These are phyloP conservation scores for Rutstroemia sp. DNA, from an alignment of 2,329 filamentous ascomycete species.

Conservation along the genomic window DNA sequence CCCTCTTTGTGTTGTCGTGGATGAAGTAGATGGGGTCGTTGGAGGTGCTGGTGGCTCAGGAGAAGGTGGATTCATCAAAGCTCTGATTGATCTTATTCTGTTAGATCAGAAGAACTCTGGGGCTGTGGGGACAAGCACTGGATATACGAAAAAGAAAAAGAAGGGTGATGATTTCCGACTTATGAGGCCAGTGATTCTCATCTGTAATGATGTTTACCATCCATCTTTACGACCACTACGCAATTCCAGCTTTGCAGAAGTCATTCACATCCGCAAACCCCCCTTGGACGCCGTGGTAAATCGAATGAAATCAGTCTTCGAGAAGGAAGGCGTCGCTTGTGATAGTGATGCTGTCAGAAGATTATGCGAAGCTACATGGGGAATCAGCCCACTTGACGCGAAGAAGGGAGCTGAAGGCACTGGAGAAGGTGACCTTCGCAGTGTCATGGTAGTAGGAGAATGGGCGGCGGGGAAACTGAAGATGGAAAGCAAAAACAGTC, in stretches of 20 bases:
- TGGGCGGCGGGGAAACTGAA: constrained; percentile 73
- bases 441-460: constrained; percentile 79
- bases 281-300: constrained; percentile 77
- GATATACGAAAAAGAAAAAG: constrained; percentile 42
- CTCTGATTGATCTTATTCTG: constrained; percentile 81
- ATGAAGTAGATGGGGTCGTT: constrained; percentile 94
- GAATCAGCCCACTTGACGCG: constrained; percentile 65
- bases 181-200: constrained; percentile 80
- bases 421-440: constrained; percentile 68
- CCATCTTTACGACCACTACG: constrained; percentile 78
- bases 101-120: constrained; percentile 74
- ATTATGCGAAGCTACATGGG: constrained; percentile 77
- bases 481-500: constrained; percentile 35
- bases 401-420: constrained; percentile 60
- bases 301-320: constrained; percentile 76
- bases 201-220: constrained; percentile 97
- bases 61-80: constrained; percentile 93
- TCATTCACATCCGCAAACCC: constrained; percentile 86
- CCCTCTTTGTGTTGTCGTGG: constrained; percentile 88
- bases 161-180: constrained; percentile 83
- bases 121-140: constrained; percentile 28
- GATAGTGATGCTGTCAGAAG: constrained; percentile 85
- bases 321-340: constrained; percentile 79
- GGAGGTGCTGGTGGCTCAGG: constrained; percentile 68
- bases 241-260: constrained; percentile 78